phyloP scores from a whole-genome alignment of 177 flowering plant species.

The Vitis hybrid region DNA sequence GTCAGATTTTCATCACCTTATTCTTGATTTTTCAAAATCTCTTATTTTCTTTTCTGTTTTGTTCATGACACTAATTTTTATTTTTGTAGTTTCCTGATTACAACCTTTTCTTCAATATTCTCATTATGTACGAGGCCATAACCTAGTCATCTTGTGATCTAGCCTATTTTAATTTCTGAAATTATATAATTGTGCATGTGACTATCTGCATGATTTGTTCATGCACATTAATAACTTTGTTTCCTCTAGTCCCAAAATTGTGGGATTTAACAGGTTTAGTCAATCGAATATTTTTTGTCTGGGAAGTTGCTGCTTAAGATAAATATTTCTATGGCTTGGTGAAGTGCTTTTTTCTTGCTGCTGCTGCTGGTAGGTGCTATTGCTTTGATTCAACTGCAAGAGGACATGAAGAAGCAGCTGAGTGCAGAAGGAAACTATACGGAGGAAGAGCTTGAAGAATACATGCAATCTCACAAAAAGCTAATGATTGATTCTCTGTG shows the following conservation, averaged over 20 bases:
- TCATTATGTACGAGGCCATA: background rate
- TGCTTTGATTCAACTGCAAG: slow-evolving; percentile 92
- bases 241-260: background rate
- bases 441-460: slow-evolving; percentile 88
- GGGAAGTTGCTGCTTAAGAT: too few relatives aligned
- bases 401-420: slow-evolving; percentile 90
- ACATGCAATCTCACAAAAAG: slow-evolving; percentile 83
- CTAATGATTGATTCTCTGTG: slow-evolving; percentile 93
- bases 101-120: background rate
- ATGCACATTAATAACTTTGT: background rate
- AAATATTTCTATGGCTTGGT: background rate
- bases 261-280: background rate
- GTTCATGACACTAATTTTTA: background rate
- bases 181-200: background rate
- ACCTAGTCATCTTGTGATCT: background rate
- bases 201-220: background rate
- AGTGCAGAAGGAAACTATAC: slow-evolving; percentile 90
- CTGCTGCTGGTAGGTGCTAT: slow-evolving; percentile 66
- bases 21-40: background rate
- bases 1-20: background rate
- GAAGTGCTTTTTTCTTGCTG: slow-evolving; percentile 3
- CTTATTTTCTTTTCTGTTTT: too few relatives aligned
- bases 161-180: background rate
- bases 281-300: background rate
- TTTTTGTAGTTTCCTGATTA: background rate